Evolutionary conservation across 495 filamentous ascomycete genomes (phyloP).

Genomic region (Penicillium argentinense): DNA sequence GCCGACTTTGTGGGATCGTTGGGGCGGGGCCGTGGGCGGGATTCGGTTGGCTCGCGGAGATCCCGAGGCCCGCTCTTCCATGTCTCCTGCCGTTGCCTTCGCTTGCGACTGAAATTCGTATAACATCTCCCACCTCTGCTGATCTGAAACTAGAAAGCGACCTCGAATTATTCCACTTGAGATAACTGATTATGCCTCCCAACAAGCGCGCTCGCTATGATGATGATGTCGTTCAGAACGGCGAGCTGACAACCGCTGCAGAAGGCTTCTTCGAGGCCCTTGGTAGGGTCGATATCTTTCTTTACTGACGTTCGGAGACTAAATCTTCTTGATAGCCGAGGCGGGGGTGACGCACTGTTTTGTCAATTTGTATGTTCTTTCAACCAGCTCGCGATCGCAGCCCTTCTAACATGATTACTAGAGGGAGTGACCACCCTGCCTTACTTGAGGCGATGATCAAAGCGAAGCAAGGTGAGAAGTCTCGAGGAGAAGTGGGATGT

Average conservation of each 20-base stretch:
- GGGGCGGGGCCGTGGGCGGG: not conserved
- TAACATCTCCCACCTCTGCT: no score
- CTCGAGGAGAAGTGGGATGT: not conserved
- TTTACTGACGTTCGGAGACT: not conserved
- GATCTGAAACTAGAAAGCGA: no score
- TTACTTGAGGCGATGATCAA: slow-evolving; percentile 92
- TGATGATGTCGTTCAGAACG: slow-evolving; percentile 6
- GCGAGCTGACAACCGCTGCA: slow-evolving; percentile 13
- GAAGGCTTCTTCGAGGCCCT: slow-evolving; percentile 27
- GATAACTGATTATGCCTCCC: not conserved
- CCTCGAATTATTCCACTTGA: no score
- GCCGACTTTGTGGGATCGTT: no score
- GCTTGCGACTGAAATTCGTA: no score
- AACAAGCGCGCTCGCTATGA: slow-evolving; percentile 12
- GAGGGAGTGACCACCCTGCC: slow-evolving; percentile 78
- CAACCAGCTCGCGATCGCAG: not conserved
- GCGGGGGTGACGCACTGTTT: slow-evolving; percentile 24
- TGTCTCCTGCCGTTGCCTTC: not conserved
- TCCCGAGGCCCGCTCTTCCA: not conserved
- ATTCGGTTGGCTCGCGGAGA: slow-evolving; percentile 4
- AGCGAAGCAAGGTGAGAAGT: slow-evolving; percentile 56
- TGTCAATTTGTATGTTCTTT: slow-evolving; percentile 21
- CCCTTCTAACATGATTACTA: slow-evolving; percentile 7
- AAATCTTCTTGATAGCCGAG: slow-evolving; percentile 11
- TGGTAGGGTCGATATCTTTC: slow-evolving; percentile 3